Evolutionary conservation across 768 basidiomycete genomes (phyloP).

Genomic region (Phanerochaete carnosa): DNA sequence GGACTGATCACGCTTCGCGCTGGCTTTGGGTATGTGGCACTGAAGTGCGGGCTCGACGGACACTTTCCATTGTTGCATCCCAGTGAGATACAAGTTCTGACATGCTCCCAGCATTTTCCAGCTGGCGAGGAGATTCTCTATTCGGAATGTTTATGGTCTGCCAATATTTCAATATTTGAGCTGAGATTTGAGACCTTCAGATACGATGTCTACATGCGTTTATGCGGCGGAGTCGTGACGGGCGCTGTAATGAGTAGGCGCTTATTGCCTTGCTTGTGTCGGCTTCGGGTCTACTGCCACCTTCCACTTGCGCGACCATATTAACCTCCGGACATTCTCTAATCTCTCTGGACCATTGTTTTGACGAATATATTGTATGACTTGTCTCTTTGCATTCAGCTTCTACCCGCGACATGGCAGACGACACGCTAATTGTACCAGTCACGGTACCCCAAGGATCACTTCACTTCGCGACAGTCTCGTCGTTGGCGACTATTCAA

Average conservation of each 20-base stretch:
- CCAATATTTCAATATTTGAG: neutral
- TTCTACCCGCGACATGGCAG: conserved; percentile 32
- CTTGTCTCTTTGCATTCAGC: neutral
- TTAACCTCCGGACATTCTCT: neutral
- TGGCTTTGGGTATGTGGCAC: too few relatives aligned
- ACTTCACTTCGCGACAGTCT: conserved; percentile 60
- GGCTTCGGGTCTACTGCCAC: neutral
- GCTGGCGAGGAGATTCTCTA: too few relatives aligned
- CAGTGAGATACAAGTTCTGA: too few relatives aligned
- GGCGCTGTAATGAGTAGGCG: neutral
- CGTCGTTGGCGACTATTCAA: conserved; percentile 48
- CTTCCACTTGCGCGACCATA: neutral
- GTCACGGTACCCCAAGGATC: conserved; percentile 55
- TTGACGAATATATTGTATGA: neutral
- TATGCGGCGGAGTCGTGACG: neutral
- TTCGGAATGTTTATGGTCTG: too few relatives aligned
- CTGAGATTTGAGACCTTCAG: neutral
- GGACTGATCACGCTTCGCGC: too few relatives aligned
- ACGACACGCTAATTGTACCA: conserved; percentile 51
- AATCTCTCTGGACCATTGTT: neutral
- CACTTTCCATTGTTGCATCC: too few relatives aligned
- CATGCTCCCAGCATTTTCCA: too few relatives aligned
- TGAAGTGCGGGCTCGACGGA: too few relatives aligned
- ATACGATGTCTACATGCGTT: neutral
- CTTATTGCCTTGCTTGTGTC: neutral